Evolutionary conservation across 2,329 filamentous ascomycete species (phyloP).

Genomic region (Paecilomyces dactylethromorphus): DNA sequence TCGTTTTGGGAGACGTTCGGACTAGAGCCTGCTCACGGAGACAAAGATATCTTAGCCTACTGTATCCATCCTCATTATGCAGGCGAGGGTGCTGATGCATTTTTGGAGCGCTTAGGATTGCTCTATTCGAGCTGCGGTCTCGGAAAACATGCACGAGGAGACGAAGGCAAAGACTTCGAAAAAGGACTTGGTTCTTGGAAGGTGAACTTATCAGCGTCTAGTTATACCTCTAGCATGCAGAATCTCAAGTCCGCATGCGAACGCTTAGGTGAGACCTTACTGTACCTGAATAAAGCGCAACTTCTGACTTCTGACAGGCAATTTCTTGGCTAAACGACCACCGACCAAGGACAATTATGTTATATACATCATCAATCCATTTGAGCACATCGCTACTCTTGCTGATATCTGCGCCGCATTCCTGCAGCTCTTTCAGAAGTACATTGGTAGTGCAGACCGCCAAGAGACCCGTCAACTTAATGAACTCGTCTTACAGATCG

Average conservation of each 20-base stretch:
- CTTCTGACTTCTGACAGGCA: conserved; percentile 20
- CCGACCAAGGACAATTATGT: conserved; percentile 40
- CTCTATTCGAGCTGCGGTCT: conserved; percentile 53
- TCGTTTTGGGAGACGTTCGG: conserved; percentile 58
- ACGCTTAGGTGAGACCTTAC: conserved; percentile 24
- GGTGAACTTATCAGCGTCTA: conserved; percentile 15
- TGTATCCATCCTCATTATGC: conserved; percentile 49
- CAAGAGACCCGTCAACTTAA: conserved; percentile 22
- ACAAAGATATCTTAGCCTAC: conserved; percentile 53
- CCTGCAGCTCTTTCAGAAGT: conserved; percentile 50
- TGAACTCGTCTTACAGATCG: conserved; percentile 52
- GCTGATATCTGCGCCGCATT: conserved; percentile 53
- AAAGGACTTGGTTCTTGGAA: conserved; percentile 33
- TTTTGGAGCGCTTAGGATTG: conserved; percentile 47
- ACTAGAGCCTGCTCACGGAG: conserved; percentile 48
- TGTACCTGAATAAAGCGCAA: not conserved
- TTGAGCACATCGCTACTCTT: conserved; percentile 38
- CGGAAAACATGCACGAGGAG: conserved; percentile 43
- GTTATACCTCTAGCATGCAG: conserved; percentile 29
- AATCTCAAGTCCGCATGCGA: conserved; percentile 27
- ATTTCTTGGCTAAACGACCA: conserved; percentile 25
- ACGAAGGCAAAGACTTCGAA: conserved; percentile 32
- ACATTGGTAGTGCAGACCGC: conserved; percentile 35
- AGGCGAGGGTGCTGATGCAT: conserved; percentile 40
- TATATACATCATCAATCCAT: conserved; percentile 55